phyloP scores from a whole-genome alignment of 257 asterid genomes.

The Gentiana straminea region DNA sequence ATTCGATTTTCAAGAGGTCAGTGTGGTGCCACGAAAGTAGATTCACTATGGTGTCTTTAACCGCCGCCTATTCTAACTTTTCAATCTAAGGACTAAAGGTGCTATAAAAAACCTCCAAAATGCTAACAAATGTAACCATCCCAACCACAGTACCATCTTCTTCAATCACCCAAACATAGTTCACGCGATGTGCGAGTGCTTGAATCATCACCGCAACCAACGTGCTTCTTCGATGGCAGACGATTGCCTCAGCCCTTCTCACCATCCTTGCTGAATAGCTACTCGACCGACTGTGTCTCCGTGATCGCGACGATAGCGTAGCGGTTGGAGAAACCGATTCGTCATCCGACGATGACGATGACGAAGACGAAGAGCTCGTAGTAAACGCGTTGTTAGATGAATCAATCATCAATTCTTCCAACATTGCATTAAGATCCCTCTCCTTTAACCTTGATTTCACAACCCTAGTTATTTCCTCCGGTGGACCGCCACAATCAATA shows the following conservation, averaged over 20 bases:
- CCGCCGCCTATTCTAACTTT: not conserved
- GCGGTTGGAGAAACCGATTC: slow-evolving; percentile 39
- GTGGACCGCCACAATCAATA: slow-evolving; percentile 68
- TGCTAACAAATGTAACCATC: slow-evolving; percentile 59
- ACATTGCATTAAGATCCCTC: slow-evolving; percentile 40
- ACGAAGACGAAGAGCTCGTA: slow-evolving; percentile 6
- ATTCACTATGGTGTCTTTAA: no score
- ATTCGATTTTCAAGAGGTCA: no score
- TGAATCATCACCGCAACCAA: slow-evolving; percentile 88
- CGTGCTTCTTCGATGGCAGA: slow-evolving; percentile 67
- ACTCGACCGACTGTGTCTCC: slow-evolving; percentile 27
- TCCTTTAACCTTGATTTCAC: slow-evolving; percentile 50
- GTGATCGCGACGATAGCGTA: slow-evolving; percentile 13
- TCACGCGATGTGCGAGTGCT: slow-evolving; percentile 74
- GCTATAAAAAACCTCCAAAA: slow-evolving; percentile 47
- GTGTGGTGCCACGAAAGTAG: no score
- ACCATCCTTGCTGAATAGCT: slow-evolving; percentile 52
- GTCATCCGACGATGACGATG: slow-evolving; percentile 23
- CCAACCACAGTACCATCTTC: slow-evolving; percentile 61
- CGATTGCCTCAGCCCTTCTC: slow-evolving; percentile 66
- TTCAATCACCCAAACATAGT: slow-evolving; percentile 85
- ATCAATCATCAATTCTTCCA: slow-evolving; percentile 33
- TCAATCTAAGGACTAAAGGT: slow-evolving; percentile 34
- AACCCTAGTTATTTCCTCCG: slow-evolving; percentile 50
- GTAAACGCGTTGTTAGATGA: slow-evolving; percentile 2